Percentiles rank a stretch among this genome's conserved stretches.
Evolutionary conservation across 2,329 filamentous ascomycete species (phyloP).

Genomic region (Pseudocercospora fijiensis): DNA sequence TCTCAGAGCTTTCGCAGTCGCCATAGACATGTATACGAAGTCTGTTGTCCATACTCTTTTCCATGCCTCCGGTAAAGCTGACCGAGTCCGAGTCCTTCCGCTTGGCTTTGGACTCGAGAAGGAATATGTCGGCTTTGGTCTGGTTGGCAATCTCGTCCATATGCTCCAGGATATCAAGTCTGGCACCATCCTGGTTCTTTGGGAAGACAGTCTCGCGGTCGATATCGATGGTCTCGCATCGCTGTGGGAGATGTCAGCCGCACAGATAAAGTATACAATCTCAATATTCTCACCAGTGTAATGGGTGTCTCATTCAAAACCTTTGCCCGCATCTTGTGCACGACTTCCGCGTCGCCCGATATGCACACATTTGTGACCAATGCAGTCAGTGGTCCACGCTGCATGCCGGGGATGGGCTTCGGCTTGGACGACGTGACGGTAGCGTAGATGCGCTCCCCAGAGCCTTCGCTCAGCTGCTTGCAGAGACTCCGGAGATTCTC

Average conservation of each 20-base stretch:
- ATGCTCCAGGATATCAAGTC: conserved; percentile 74
- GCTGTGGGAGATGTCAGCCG: conserved; percentile 55
- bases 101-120: conserved; percentile 74
- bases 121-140: conserved; percentile 94
- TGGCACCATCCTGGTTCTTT: conserved; percentile 54
- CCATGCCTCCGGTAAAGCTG: conserved; percentile 72
- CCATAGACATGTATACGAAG: conserved; percentile 93
- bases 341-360: conserved; percentile 80
- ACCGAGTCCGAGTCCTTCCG: conserved; percentile 75
- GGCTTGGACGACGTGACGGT: conserved; percentile 80
- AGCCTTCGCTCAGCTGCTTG: conserved; percentile 70
- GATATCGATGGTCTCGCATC: conserved; percentile 89
- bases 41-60: conserved; percentile 80
- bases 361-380: conserved; percentile 81
- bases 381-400: conserved; percentile 51
- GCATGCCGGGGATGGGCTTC: conserved; percentile 56
- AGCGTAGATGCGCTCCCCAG: conserved; percentile 68
- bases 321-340: conserved; percentile 84
- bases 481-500: conserved; percentile 76
- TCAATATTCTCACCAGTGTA: conserved; percentile 68
- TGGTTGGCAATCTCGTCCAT: conserved; percentile 83
- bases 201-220: conserved; percentile 86
- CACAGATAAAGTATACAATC: conserved; percentile 6
- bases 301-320: conserved; percentile 91
- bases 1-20: conserved; percentile 90